A percentile compares a stretch with the other conserved stretches of the same genome.
phyloP scores from a whole-genome alignment of 23 red algal species.

The Rhodosorus marinus region DNA sequence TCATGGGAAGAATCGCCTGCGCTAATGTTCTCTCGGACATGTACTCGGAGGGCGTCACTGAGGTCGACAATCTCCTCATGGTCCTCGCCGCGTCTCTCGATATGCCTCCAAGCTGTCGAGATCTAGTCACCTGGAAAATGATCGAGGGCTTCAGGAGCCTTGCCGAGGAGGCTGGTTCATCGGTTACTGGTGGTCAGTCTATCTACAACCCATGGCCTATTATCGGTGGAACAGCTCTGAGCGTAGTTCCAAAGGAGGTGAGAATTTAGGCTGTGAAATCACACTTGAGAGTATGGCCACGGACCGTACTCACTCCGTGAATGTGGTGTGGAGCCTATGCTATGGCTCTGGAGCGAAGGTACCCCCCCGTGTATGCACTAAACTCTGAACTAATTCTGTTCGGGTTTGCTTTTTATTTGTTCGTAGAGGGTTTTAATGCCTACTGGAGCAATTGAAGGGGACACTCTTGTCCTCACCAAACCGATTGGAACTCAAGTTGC shows the following conservation, averaged over 20 bases:
- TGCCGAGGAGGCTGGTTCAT: conserved; percentile 1
- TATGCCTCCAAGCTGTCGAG: not conserved
- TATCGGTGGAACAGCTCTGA: conserved; percentile 16
- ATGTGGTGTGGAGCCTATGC: too few species aligned
- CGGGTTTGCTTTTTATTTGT: too few species aligned
- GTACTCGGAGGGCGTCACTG: conserved; percentile 9
- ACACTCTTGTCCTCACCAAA: conserved; percentile 22
- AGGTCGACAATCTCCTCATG: conserved; percentile 14
- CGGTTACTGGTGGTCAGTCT: conserved; percentile 26
- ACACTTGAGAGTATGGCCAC: too few species aligned
- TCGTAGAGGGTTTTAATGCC: not conserved
- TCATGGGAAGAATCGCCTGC: conserved; percentile 21
- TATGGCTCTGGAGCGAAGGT: too few species aligned
- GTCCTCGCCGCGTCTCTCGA: not conserved
- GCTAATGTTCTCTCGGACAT: conserved; percentile 29
- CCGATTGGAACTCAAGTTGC: conserved; percentile 35
- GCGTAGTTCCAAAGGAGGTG: conserved; percentile 3
- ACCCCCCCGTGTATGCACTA: too few species aligned
- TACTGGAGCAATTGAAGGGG: conserved; percentile 2
- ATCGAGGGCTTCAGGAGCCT: conserved; percentile 18
- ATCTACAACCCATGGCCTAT: conserved; percentile 36
- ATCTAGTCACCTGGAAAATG: conserved; percentile 7
- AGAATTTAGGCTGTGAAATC: too few species aligned
- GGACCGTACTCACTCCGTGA: too few species aligned
- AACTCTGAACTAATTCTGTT: too few species aligned